These are phyloP conservation scores for Bacidia rubella DNA, from an alignment of 495 filamentous ascomycete species.

Conservation along the genomic window DNA sequence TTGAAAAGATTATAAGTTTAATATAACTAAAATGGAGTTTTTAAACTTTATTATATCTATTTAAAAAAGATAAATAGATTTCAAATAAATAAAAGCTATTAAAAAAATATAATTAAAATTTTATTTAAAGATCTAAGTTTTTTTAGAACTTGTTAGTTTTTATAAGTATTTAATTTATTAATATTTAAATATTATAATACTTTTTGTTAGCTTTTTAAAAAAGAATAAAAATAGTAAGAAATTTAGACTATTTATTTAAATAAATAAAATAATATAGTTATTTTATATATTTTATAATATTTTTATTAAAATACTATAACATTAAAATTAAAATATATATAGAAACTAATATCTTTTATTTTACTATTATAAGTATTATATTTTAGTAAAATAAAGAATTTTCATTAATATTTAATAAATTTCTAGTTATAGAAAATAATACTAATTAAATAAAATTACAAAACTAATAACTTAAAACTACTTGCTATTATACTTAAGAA, in stretches of 20 bases:
- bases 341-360: neutral
- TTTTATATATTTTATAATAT: neutral
- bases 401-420: neutral
- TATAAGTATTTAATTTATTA: neutral
- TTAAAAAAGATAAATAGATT: neutral
- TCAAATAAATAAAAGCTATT: neutral
- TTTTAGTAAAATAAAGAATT: no score
- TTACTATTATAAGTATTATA: neutral
- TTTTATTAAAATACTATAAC: neutral
- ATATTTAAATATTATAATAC: constrained; percentile 2
- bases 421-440: neutral
- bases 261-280: neutral
- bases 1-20: neutral
- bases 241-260: neutral
- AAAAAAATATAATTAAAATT: neutral
- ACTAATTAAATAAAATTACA: neutral
- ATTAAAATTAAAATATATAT: constrained; percentile 3
- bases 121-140: neutral
- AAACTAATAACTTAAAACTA: no score
- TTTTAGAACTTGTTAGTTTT: neutral
- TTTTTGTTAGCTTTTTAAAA: neutral
- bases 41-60: neutral
- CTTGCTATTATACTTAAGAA: no score
- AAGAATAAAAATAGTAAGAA: neutral
- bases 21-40: neutral